Evolutionary conservation across 2,329 filamentous ascomycete species (phyloP).

Genomic region (Apiospora kogelbergensis): DNA sequence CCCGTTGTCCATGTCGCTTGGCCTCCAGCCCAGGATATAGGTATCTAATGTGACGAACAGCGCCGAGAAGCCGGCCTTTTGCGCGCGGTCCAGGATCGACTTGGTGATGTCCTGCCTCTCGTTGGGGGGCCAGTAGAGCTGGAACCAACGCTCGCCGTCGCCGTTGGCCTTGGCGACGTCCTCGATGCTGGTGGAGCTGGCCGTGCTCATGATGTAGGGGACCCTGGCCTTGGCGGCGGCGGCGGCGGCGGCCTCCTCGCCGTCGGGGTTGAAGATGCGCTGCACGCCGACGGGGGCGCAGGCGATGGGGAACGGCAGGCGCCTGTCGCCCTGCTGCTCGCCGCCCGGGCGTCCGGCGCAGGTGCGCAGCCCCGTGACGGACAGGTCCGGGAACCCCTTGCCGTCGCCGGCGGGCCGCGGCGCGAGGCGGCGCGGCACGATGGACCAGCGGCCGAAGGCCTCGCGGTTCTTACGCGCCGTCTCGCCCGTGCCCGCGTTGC

Average conservation of each 20-base stretch:
- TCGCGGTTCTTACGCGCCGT: slow-evolving; percentile 25
- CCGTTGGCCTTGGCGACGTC: slow-evolving; percentile 27
- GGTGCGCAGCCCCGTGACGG: slow-evolving; percentile 17
- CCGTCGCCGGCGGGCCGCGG: no score
- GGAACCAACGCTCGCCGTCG: slow-evolving; percentile 24
- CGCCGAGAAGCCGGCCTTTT: slow-evolving; percentile 22
- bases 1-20: slow-evolving; percentile 26
- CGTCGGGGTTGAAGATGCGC: slow-evolving; percentile 27
- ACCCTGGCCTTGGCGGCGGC: slow-evolving; percentile 21
- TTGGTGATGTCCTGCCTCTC: slow-evolving; percentile 24
- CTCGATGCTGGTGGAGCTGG: slow-evolving; percentile 27
- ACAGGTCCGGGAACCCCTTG: slow-evolving; percentile 19
- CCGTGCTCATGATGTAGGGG: slow-evolving; percentile 27
- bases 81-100: slow-evolving; percentile 23
- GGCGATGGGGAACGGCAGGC: slow-evolving; percentile 23
- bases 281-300: slow-evolving; percentile 28
- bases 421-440: slow-evolving; percentile 23
- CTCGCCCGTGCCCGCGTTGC: slow-evolving; percentile 25
- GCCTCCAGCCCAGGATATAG: slow-evolving; percentile 28
- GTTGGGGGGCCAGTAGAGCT: slow-evolving; percentile 28
- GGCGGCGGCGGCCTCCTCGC: slow-evolving; percentile 22
- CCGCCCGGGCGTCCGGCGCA: neutral
- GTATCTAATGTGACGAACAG: slow-evolving; percentile 28
- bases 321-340: neutral
- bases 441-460: slow-evolving; percentile 24